Base-by-base conservation (phyloP, 192 early-diverging fungal genomes). In the Podila horticola region DNA sequence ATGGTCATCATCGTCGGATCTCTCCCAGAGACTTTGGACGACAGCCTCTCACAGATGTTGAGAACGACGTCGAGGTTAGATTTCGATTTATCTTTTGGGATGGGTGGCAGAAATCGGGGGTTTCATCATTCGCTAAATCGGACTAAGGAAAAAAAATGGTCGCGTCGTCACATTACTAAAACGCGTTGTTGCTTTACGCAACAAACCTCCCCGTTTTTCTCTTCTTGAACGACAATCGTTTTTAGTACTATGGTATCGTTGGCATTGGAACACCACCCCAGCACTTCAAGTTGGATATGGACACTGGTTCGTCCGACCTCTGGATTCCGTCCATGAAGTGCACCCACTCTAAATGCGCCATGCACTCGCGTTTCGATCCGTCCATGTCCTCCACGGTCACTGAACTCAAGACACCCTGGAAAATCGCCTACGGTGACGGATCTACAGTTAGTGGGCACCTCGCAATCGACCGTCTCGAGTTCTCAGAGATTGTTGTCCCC, bases 291-390 rank as follows among this genome's bases (percentile, higher is more conserved):
- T 79, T 93, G n/a, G 86, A 91, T 64, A 87, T 93, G 38, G 92
- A 93, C 62, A 93, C 92, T 5, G 92, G 92, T 24, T 92, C 90
- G 2, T 88, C 88, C n/a, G 92, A 93, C 74, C 71, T 92, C 4
- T 93, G 91, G 91, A 84, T 91, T 58, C 84, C 86, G 5, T 72
- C 66, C n/a, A 69, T 60, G 62, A 69, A 69, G 48, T 73, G 71
- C 38, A 62, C 51, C 24, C 26, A 58, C 9, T 17, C 67, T 31
- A 73, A 73, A n/a, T 72, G 77, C 24, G 17, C 49, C 1, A 65
- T 57, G 0, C 71, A 81, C 52, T 36, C 71, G 2, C 66, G 61
- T 0, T 81, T 73, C 36, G 67, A 81, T n/a, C 71, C 77, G 15
- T 64, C 66, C 0, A 5, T 60, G 5, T 86, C 87, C 0, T 75